Conservation (phyloP, 2,329 filamentous ascomycete genomes). For the Colletotrichum lentis region DNA sequence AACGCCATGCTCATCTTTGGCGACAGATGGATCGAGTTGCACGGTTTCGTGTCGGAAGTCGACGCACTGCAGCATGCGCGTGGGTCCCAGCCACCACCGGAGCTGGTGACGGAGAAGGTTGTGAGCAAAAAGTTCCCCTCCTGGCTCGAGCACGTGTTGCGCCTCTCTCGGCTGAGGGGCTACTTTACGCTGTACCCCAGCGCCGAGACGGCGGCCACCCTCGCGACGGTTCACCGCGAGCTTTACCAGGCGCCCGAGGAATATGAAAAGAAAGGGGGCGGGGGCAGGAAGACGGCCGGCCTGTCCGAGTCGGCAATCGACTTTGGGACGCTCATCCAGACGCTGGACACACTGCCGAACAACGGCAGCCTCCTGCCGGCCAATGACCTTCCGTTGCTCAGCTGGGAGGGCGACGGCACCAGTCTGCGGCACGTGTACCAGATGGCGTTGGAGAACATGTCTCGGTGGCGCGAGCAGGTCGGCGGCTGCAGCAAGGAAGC, state of each 20-base stretch:
- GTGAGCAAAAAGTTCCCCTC: slow-evolving; percentile 75
- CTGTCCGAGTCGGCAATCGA: slow-evolving; percentile 39
- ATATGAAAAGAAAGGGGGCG: slow-evolving; percentile 50
- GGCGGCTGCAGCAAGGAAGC: slow-evolving; percentile 68
- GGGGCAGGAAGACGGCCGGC: slow-evolving; percentile 40
- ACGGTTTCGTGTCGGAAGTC: slow-evolving; percentile 76
- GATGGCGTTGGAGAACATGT: slow-evolving; percentile 61
- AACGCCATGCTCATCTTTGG: slow-evolving; percentile 85
- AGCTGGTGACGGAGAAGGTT: slow-evolving; percentile 60
- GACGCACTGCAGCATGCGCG: slow-evolving; percentile 55
- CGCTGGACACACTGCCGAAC: slow-evolving; percentile 59
- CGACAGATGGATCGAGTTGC: slow-evolving; percentile 85
- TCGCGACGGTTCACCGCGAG: slow-evolving; percentile 82
- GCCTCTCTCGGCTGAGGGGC: slow-evolving; percentile 77
- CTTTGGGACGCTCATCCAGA: slow-evolving; percentile 50
- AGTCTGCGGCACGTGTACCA: slow-evolving; percentile 52
- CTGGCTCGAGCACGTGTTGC: slow-evolving; percentile 81
- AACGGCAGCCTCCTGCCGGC: slow-evolving; percentile 55
- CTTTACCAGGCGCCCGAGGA: slow-evolving; percentile 78
- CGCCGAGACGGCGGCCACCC: slow-evolving; percentile 57
- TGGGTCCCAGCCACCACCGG: slow-evolving; percentile 46
- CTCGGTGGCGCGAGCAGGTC: slow-evolving; percentile 67
- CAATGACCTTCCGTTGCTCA: slow-evolving; percentile 64
- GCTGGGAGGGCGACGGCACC: slow-evolving; percentile 67
- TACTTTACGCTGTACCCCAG: slow-evolving; percentile 85